Base-by-base conservation (phyloP, 1,284 basidiomycete species). In the Microbotryum scabiosae region DNA sequence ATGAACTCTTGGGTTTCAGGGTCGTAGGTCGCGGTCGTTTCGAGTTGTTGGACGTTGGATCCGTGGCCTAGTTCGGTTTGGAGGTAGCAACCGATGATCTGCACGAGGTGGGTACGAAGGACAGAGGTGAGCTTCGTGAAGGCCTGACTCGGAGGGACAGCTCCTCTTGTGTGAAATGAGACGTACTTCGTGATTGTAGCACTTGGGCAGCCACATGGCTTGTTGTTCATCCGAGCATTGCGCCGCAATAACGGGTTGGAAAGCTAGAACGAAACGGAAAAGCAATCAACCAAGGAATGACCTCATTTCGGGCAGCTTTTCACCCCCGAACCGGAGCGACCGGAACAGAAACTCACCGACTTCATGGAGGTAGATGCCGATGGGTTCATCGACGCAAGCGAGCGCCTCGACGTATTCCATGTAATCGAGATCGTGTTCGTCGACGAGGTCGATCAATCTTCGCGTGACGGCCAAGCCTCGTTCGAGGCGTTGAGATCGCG, bases 21-120 rank as follows among this genome's bases (percentile, higher is more conserved):
- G 41, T 87, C 76, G 73, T 84, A 90, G 0, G 85, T 88, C 6
- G 87, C 86, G 0, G 84, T 88, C 0, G 88, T 90, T 74, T 90
- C 88, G 30, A 90, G 77, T 4, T 62, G 62, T 9, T 79, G 74
- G 1, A 88, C 84, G 68, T 87, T 86, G 0, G 84, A 84, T 5
- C 88, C 88, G 67, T 90, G 88, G 0, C 82, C 87, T 18, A 90
- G 69, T 60, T 76, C 75, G 10, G 75, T 76, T 66, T 76, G 73
- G 48, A 73, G 69, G 62, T 73, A 72, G 56, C 70, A 73, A 26
- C 71, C 71, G 51, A 75, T 54, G 50, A 72, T 72, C 61, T 73
- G 46, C n/a, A 8, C n/a, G 41, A 57, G 18, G 9, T 30, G 30
- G 7, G 3, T 30, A 21, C 6, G 14, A 28, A 53, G 21, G 47